These are phyloP conservation scores for Phytophthora cactorum DNA, from an alignment of 352 stramenopile genomes.

Conservation along the genomic window DNA sequence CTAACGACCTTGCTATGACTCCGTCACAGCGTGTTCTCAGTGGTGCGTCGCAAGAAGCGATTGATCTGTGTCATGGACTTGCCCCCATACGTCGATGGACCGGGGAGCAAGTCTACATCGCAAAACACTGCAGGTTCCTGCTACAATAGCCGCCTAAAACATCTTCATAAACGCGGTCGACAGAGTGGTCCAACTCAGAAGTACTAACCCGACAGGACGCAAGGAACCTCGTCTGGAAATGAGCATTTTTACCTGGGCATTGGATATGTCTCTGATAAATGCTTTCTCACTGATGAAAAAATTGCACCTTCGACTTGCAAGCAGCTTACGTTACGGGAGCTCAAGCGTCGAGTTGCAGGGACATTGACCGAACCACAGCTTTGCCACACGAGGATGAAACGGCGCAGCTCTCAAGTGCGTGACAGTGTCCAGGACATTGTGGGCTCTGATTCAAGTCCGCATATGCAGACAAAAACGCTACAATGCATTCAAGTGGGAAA, in stretches of 20 bases:
- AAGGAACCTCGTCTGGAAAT: background rate
- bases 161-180: background rate
- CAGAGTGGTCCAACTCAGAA: background rate
- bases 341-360: background rate
- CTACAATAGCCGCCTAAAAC: background rate
- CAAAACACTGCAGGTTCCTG: background rate
- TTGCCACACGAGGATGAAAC: background rate
- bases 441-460: background rate
- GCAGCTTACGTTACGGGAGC: background rate
- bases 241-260: slow-evolving; percentile 13
- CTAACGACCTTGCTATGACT: slow-evolving; percentile 8
- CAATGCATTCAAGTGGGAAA: background rate
- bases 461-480: background rate
- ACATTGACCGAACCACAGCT: background rate
- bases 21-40: background rate
- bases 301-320: background rate
- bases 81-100: slow-evolving; percentile 6
- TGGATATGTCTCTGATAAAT: slow-evolving; percentile 14
- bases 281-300: slow-evolving; percentile 4
- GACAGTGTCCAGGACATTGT: background rate
- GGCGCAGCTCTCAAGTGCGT: background rate
- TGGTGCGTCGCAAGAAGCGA: background rate
- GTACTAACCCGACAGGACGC: slow-evolving; percentile 10
- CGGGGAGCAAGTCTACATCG: background rate
- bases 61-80: slow-evolving; percentile 1